phyloP scores from a whole-genome alignment of 2,329 filamentous ascomycete species.

The Fusarium sp. region DNA sequence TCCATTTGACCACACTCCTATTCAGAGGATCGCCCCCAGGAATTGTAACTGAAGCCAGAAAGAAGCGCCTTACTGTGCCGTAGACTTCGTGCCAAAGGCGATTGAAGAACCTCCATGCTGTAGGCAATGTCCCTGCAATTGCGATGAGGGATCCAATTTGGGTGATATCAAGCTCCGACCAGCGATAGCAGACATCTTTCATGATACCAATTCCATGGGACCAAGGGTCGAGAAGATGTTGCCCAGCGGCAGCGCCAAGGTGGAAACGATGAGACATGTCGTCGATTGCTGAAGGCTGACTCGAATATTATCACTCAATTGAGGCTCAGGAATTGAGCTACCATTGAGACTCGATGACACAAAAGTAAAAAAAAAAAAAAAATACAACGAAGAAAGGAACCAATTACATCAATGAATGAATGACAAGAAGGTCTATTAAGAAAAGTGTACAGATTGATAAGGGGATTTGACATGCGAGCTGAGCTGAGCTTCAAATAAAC shows the following conservation, averaged over 20 bases:
- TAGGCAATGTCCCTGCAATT: slow-evolving; percentile 60
- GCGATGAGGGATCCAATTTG: slow-evolving; percentile 63
- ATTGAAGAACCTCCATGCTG: slow-evolving; percentile 58
- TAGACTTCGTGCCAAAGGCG: slow-evolving; percentile 57
- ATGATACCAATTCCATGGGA: slow-evolving; percentile 55
- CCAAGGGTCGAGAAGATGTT: slow-evolving; percentile 52
- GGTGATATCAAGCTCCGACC: slow-evolving; percentile 63
- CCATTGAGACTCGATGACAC: slow-evolving; percentile 14
- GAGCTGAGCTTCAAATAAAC: no score
- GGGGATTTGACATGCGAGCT: no score
- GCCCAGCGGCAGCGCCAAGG: slow-evolving; percentile 33
- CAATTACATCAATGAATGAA: slow-evolving; percentile 43
- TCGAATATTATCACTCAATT: slow-evolving; percentile 13
- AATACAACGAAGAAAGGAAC: not conserved
- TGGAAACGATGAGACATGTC: slow-evolving; percentile 47
- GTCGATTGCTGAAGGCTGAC: slow-evolving; percentile 3
- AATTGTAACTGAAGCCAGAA: slow-evolving; percentile 62
- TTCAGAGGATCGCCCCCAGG: slow-evolving; percentile 63
- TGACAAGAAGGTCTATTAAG: slow-evolving; percentile 32
- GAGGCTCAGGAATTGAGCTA: slow-evolving; percentile 16
- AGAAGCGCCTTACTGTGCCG: slow-evolving; percentile 59
- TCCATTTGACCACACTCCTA: slow-evolving; percentile 62
- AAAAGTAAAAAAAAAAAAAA: not conserved
- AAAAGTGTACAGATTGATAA: slow-evolving; percentile 12
- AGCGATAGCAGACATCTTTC: slow-evolving; percentile 56